Conservation (phyloP, 139 green algal genomes). For the Trebouxia sp. region DNA sequence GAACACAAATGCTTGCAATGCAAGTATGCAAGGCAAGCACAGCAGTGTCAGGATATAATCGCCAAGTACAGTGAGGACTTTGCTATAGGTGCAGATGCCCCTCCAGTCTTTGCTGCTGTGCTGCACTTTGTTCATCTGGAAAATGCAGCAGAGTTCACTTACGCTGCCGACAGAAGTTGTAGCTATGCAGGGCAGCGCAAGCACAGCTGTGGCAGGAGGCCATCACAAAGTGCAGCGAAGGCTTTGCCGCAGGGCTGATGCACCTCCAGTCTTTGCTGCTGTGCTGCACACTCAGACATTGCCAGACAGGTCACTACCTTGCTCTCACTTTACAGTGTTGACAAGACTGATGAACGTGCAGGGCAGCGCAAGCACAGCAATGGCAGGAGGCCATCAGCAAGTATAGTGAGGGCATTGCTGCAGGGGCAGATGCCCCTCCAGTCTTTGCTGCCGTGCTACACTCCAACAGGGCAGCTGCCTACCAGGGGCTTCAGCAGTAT, state of each 20-base stretch:
- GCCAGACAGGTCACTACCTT: background rate
- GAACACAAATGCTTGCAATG: too few species aligned
- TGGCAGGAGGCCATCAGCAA: constrained; percentile 5
- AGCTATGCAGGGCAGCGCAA: background rate
- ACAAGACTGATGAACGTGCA: background rate
- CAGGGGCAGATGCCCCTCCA: background rate
- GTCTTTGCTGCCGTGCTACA: constrained; percentile 74
- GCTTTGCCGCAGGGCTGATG: background rate
- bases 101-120: constrained; percentile 51
- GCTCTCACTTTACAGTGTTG: background rate
- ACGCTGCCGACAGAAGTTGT: background rate
- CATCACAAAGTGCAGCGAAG: background rate
- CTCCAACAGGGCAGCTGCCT: constrained; percentile 78
- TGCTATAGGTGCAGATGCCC: background rate
- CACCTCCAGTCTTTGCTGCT: background rate
- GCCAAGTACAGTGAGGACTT: constrained; percentile 31
- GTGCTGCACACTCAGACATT: background rate
- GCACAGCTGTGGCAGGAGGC: background rate
- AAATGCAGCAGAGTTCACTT: background rate
- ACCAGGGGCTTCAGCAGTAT: constrained; percentile 44
- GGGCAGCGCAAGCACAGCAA: background rate
- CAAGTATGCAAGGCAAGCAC: constrained; percentile 11
- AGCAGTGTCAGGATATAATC: background rate
- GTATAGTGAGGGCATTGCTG: constrained; percentile 33
- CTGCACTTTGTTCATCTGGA: background rate